Base-by-base conservation (phyloP, 495 filamentous ascomycete species). In the Aspergillus heteromorphus region DNA sequence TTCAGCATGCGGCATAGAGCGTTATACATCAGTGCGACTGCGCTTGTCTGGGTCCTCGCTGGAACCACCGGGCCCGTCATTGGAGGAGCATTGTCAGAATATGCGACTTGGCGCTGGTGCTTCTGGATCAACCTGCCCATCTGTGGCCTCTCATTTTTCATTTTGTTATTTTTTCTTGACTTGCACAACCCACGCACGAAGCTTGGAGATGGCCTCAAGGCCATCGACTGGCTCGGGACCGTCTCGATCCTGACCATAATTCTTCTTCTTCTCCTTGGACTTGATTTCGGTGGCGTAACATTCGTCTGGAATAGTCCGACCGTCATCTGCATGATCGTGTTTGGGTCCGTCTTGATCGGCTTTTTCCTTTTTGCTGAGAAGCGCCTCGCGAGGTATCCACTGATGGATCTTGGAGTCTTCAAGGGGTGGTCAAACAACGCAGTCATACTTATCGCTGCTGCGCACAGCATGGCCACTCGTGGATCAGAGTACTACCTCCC, bases 121-220 rank as follows among this genome's bases (percentile, higher is more conserved):
- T 84, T 83, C 63, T 83, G 76, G 75, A 78, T 47, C 79, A 81
- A 57, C 84, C 87, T 16, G 69, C 89, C 52, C 85, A 87, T 70
- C 85, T 87, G 1, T 63, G 87, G 49, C 69, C 69, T 6, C 62
- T 89, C 17, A 1, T 87, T 88, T 65, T 61, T 80, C 11, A 71
- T 87, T 17, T 68, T 92, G 25, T 61, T 82, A 17, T 72, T 88
- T 55, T 84, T 86, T 58, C 71, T 95, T 6, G 81, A 89, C 60
- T 67, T 92, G 19, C 76, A 89, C 58, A 89, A 81, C 20, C 87
- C 89, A 0, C 78, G 76, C 42, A 89, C 88, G 0, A 80, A 85
- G 0, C 66, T 92, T 42, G 54, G 67, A 2, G 73, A 82, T 36
- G 89, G 89, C 1, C 68, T 93, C 5, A 82, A 80, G 51, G 83